Evolutionary conservation across 768 basidiomycete genomes (phyloP), one percentile per base, ranked within the genome.

Genomic region (Macrolepiota dolichaula): DNA sequence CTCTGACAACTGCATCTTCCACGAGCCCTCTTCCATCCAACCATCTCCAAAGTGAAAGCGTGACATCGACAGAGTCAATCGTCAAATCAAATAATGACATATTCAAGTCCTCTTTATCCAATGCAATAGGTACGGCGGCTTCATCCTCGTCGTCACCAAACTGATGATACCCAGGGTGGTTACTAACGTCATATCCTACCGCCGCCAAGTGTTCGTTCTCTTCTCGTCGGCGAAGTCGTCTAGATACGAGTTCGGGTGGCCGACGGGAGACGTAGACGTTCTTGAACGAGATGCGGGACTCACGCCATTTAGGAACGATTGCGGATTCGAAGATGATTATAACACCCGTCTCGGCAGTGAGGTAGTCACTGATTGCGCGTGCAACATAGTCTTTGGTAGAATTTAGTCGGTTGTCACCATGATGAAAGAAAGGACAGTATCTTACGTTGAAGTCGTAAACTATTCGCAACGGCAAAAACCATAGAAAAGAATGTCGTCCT

Each of bases 401-500:
- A 15, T 56, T 51, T 36, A 36, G 51, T 46, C 60, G 40, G 35
- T 9, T 36, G 36, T 29, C 27, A 59, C 15, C 17, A 7, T 37
- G 11, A 17, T 5, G 19, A 13, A 57, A 29, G 22, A 15, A 4
- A 40, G 56, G 42, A 67, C n/a, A 7, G 29, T 7, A 7, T 32
- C 82, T 62, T 60, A 92, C 93, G 85, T 82, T 96, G 93, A 27
- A 95, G 76, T 29, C 85, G 82, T 42, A 99, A 76, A 65, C 92
- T 96, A 68, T 98, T 98, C 27, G 90, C 82, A 7, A 88, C 89
- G 0, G 92, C 88, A 68, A 98, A 95, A 27, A 98, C 75, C 17
- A 94, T 92, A 5, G 96, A 96, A 72, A 97, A 91, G 76, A 98
- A 98, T 0, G 94, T 96, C 2, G 97, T 98, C 19, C 94, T 91